Conservation (phyloP, 1,139 yeast species). For the Hyphopichia fennica region DNA sequence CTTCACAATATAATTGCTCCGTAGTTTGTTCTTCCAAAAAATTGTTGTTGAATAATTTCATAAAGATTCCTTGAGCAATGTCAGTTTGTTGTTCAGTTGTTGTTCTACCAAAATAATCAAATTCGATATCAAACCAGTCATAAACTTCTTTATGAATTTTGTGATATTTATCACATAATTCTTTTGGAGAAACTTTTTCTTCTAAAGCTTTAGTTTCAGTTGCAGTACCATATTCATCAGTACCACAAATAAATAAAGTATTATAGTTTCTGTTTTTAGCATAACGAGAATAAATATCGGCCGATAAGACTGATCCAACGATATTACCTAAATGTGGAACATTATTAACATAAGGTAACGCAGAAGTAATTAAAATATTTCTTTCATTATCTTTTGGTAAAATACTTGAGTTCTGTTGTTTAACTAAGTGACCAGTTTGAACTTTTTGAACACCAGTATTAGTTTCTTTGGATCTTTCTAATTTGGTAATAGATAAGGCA, state of each 20-base stretch:
- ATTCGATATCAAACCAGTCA: slow-evolving; percentile 95
- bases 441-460: slow-evolving; percentile 61
- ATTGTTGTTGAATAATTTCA: slow-evolving; percentile 70
- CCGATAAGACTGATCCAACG: slow-evolving; percentile 90
- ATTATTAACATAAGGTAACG: slow-evolving; percentile 95
- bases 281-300: slow-evolving; percentile 92
- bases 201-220: slow-evolving; percentile 98
- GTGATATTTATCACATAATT: slow-evolving; percentile 88
- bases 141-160: slow-evolving; percentile 84
- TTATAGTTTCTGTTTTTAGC: slow-evolving; percentile 87
- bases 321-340: slow-evolving; percentile 98
- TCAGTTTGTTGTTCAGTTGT: slow-evolving; percentile 90
- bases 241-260: slow-evolving; percentile 87
- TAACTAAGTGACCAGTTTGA: slow-evolving; percentile 39
- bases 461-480: slow-evolving; percentile 46
- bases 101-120: slow-evolving; percentile 95
- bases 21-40: slow-evolving; percentile 83
- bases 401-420: slow-evolving; percentile 31
- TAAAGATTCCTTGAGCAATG: slow-evolving; percentile 91
- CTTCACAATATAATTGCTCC: slow-evolving; percentile 88
- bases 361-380: slow-evolving; percentile 88
- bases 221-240: slow-evolving; percentile 99
- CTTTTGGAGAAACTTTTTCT: slow-evolving; percentile 83
- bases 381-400: slow-evolving; percentile 68
- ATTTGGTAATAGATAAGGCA: slow-evolving; percentile 40